These are phyloP conservation scores for Alternaria gaisen DNA, from an alignment of 2,329 filamentous ascomycete genomes.

Conservation along the genomic window DNA sequence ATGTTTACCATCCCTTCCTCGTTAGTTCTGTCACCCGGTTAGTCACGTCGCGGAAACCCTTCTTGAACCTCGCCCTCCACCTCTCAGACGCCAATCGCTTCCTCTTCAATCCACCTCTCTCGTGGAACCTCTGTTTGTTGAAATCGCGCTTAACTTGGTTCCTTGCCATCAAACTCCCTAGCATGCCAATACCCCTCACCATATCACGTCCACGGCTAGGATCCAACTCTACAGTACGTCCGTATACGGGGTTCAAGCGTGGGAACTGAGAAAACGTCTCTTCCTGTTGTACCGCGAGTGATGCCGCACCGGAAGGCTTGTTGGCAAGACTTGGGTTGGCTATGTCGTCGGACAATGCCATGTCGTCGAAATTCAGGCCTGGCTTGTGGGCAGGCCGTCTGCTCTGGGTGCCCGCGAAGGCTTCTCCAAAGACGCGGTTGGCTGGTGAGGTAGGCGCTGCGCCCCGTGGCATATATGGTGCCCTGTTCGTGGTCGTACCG, in stretches of 20 bases:
- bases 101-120: slow-evolving; percentile 77
- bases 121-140: slow-evolving; percentile 72
- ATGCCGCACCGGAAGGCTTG: slow-evolving; percentile 25
- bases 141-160: slow-evolving; percentile 69
- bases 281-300: slow-evolving; percentile 27
- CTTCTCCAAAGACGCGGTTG: slow-evolving; percentile 29
- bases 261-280: slow-evolving; percentile 39
- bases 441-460: neutral
- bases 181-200: slow-evolving; percentile 56
- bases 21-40: slow-evolving; percentile 73
- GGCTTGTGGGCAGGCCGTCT: slow-evolving; percentile 8
- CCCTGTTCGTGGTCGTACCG: slow-evolving; percentile 13
- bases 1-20: slow-evolving; percentile 77
- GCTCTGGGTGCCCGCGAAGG: slow-evolving; percentile 20
- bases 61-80: slow-evolving; percentile 74
- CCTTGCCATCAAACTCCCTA: slow-evolving; percentile 54
- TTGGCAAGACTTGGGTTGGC: slow-evolving; percentile 25
- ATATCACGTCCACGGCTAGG: slow-evolving; percentile 53
- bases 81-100: slow-evolving; percentile 76
- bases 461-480: slow-evolving; percentile 1
- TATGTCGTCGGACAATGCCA: slow-evolving; percentile 27
- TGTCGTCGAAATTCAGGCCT: slow-evolving; percentile 29
- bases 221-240: slow-evolving; percentile 53
- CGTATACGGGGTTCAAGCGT: slow-evolving; percentile 51
- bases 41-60: slow-evolving; percentile 72